phyloP scores from a whole-genome alignment of 2,329 filamentous ascomycete genomes.

The Epichloe bromicola region DNA sequence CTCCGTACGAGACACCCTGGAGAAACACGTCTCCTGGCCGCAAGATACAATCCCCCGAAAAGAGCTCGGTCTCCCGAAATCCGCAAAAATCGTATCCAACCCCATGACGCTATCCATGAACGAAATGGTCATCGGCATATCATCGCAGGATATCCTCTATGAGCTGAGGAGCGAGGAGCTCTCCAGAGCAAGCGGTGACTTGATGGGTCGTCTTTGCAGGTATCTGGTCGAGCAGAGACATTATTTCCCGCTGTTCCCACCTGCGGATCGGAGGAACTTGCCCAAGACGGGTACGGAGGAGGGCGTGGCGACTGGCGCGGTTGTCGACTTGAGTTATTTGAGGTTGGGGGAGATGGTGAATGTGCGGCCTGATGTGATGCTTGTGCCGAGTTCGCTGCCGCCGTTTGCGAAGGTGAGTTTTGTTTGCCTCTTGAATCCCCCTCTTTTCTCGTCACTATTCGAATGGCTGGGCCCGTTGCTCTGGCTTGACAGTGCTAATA shows the following conservation, averaged over 20 bases:
- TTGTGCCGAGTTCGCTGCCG: slow-evolving; percentile 70
- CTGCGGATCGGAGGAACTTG: slow-evolving; percentile 53
- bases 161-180: slow-evolving; percentile 68
- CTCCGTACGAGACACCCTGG: slow-evolving; percentile 68
- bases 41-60: slow-evolving; percentile 47
- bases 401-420: slow-evolving; percentile 71
- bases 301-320: slow-evolving; percentile 55
- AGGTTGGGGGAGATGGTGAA: slow-evolving; percentile 82
- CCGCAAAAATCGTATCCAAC: slow-evolving; percentile 67
- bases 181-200: slow-evolving; percentile 26
- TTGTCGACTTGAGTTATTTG: slow-evolving; percentile 71
- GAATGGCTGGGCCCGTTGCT: not conserved
- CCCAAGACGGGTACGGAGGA: slow-evolving; percentile 50
- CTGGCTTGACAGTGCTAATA: not conserved
- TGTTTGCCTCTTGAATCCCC: not conserved
- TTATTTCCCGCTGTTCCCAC: slow-evolving; percentile 82
- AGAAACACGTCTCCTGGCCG: slow-evolving; percentile 78
- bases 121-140: slow-evolving; percentile 71
- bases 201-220: slow-evolving; percentile 58
- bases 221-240: slow-evolving; percentile 82
- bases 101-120: slow-evolving; percentile 84
- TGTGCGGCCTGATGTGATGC: slow-evolving; percentile 70
- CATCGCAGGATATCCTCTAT: slow-evolving; percentile 70
- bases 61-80: slow-evolving; percentile 67
- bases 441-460: too few relatives aligned